phyloP scores from a whole-genome alignment of 1,284 basidiomycete species.

The Naganishia sp. region DNA sequence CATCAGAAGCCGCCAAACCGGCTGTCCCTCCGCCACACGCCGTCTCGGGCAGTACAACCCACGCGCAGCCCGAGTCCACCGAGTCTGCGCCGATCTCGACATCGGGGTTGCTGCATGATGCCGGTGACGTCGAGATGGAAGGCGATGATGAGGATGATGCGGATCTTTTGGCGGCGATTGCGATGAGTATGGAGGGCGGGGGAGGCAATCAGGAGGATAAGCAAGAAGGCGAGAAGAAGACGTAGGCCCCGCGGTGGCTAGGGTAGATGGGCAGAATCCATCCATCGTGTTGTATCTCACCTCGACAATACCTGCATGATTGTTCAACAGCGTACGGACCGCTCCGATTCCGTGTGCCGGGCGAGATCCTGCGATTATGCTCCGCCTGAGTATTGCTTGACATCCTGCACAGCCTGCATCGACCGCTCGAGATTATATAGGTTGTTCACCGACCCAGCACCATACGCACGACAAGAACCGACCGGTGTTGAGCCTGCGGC shows the following conservation, averaged over 20 bases:
- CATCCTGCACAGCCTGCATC: neutral
- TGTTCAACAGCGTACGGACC: neutral
- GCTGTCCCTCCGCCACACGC: slow-evolving; percentile 23
- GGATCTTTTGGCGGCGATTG: slow-evolving; percentile 65
- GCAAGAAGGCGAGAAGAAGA: slow-evolving; percentile 39
- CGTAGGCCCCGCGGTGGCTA: slow-evolving; percentile 1
- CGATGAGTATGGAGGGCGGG: slow-evolving; percentile 60
- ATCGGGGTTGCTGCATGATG: slow-evolving; percentile 41
- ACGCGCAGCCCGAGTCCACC: slow-evolving; percentile 46
- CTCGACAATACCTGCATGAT: neutral
- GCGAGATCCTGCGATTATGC: neutral
- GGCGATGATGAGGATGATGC: slow-evolving; percentile 46
- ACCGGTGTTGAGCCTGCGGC: too few relatives aligned
- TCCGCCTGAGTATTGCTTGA: neutral
- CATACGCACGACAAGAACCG: too few relatives aligned
- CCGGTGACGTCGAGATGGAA: slow-evolving; percentile 47
- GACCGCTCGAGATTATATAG: too few relatives aligned
- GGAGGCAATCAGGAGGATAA: slow-evolving; percentile 39
- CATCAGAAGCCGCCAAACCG: slow-evolving; percentile 21
- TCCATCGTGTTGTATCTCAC: neutral
- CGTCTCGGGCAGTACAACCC: slow-evolving; percentile 15
- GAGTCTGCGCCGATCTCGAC: slow-evolving; percentile 49
- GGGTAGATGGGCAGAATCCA: neutral
- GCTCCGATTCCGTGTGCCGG: neutral
- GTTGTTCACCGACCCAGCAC: too few relatives aligned